Evolutionary conservation across 257 asterid species (phyloP).

Genomic region (Solanum dulcamara): DNA sequence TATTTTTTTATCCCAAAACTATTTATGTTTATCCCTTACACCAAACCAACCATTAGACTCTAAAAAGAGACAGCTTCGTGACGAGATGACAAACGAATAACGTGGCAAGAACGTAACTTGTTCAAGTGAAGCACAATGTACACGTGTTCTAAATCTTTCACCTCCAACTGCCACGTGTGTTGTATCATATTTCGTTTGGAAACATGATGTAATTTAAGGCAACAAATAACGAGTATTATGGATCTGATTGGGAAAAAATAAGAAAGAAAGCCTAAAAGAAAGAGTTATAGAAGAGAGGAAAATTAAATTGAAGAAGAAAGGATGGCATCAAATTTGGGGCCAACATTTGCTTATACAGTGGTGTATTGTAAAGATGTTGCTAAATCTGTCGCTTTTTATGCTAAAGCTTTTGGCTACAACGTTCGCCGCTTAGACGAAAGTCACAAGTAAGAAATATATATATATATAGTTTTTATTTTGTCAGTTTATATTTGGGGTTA

Average conservation of each 20-base stretch:
- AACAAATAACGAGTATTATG: background rate
- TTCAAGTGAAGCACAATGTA: background rate
- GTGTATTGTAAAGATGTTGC: slow-evolving; percentile 67
- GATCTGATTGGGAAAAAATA: background rate
- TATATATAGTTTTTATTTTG: background rate
- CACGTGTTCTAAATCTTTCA: background rate
- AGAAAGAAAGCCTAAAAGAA: background rate
- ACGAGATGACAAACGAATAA: background rate
- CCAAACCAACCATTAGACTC: too few species aligned
- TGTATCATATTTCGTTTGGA: background rate
- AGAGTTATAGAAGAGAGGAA: background rate
- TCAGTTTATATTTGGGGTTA: background rate
- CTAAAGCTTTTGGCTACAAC: slow-evolving; percentile 55
- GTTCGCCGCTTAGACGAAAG: slow-evolving; percentile 63
- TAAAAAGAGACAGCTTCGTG: background rate
- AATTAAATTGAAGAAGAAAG: background rate
- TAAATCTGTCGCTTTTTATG: slow-evolving; percentile 57
- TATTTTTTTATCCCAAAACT: too few species aligned
- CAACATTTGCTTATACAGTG: slow-evolving; percentile 60
- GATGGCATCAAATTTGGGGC: slow-evolving; percentile 41
- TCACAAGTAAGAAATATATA: slow-evolving; percentile 26
- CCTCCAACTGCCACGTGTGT: background rate
- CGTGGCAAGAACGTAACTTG: background rate
- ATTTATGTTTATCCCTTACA: too few species aligned
- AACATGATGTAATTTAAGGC: background rate